Evolutionary conservation across 108 stramenopile genomes (phyloP).

Genomic region (Skeletonema menzelii): DNA sequence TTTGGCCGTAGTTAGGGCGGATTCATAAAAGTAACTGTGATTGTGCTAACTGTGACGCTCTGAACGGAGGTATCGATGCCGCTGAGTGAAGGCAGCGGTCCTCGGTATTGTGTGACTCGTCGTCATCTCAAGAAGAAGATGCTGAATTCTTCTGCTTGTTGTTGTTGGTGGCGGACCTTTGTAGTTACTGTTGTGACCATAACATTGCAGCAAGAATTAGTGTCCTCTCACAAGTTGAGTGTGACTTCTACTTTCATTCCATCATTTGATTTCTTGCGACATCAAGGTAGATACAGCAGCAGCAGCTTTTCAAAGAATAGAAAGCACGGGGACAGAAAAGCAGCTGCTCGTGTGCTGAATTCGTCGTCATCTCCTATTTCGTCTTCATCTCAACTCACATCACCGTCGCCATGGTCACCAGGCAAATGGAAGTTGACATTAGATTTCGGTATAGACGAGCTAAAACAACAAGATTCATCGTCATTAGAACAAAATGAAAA

Average conservation of each 20-base stretch:
- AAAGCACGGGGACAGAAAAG: background rate
- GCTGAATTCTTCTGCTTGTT: background rate
- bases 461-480: constrained; percentile 3
- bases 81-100: too few species aligned
- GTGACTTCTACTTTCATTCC: background rate
- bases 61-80: too few species aligned
- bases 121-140: background rate
- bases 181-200: background rate
- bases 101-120: too few species aligned
- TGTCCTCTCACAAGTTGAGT: background rate
- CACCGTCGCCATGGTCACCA: constrained; percentile 61
- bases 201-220: background rate
- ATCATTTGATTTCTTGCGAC: background rate
- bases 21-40: too few species aligned
- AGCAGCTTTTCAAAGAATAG: background rate
- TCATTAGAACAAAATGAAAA: constrained; percentile 16
- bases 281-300: background rate
- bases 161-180: background rate
- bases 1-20: too few species aligned
- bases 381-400: constrained; percentile 1
- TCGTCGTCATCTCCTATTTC: constrained; percentile 4
- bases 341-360: background rate
- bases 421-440: constrained; percentile 55
- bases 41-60: too few species aligned
- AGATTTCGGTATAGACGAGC: constrained; percentile 51